Percentiles rank a stretch among this genome's conserved stretches.
These are phyloP conservation scores for Sporothrix pseudoabietina DNA, from an alignment of 2,329 filamentous ascomycete genomes.

Conservation along the genomic window DNA sequence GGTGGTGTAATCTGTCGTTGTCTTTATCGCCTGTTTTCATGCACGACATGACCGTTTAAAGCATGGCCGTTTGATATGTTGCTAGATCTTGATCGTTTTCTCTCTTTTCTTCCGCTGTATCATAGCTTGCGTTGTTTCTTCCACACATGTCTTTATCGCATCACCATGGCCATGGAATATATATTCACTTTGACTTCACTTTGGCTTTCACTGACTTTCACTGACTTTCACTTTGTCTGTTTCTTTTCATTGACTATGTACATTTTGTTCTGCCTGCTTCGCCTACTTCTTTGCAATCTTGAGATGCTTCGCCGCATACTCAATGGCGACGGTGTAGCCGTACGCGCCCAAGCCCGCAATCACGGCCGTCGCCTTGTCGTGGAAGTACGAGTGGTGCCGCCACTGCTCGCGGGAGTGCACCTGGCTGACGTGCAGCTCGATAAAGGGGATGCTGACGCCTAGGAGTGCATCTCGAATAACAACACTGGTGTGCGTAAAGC, in stretches of 20 bases:
- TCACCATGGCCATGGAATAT: neutral
- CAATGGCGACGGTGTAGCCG: slow-evolving; percentile 63
- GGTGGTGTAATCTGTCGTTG: neutral
- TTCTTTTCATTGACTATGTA: neutral
- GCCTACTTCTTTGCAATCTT: slow-evolving; percentile 43
- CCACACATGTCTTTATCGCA: neutral
- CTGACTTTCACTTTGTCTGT: neutral
- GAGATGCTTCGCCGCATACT: slow-evolving; percentile 53
- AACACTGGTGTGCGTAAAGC: slow-evolving; percentile 74
- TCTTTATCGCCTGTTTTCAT: neutral
- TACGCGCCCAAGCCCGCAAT: slow-evolving; percentile 68
- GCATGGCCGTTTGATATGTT: no score
- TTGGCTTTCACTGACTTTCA: no score
- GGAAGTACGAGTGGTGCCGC: slow-evolving; percentile 70
- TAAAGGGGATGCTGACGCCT: slow-evolving; percentile 69
- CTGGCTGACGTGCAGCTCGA: slow-evolving; percentile 78
- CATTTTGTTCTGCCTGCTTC: neutral
- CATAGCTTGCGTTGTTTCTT: slow-evolving; percentile 18
- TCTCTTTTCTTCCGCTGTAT: neutral
- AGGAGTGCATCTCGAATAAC: slow-evolving; percentile 73
- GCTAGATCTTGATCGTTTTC: neutral
- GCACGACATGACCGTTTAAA: neutral
- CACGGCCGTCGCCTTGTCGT: slow-evolving; percentile 73
- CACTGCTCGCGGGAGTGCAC: slow-evolving; percentile 71
- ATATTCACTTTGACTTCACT: neutral